phyloP scores from a whole-genome alignment of 371 early-diverging fungal genomes.

The Mortierella sp. region DNA sequence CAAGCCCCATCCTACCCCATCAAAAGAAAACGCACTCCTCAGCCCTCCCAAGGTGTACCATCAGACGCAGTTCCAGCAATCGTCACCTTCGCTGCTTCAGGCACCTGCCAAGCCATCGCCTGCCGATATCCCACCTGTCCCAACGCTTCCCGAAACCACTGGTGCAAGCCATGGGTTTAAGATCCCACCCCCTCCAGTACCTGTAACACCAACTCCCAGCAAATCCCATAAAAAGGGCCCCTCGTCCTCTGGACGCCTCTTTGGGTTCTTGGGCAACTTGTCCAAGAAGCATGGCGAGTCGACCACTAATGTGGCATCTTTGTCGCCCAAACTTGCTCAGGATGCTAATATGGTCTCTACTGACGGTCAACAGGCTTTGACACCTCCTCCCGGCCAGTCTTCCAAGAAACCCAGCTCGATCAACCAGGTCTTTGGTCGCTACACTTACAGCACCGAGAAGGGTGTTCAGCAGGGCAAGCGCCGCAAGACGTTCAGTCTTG shows the following conservation, averaged over 20 bases:
- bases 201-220: constrained; percentile 8
- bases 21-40: constrained; percentile 31
- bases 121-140: constrained; percentile 40
- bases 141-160: constrained; percentile 12
- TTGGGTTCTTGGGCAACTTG: constrained; percentile 51
- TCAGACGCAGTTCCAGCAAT: constrained; percentile 42
- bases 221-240: constrained; percentile 43
- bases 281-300: constrained; percentile 55
- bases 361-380: constrained; percentile 14
- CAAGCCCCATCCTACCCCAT: constrained; percentile 30
- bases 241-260: constrained; percentile 44
- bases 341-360: constrained; percentile 26
- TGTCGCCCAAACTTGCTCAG: constrained; percentile 35
- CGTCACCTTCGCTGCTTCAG: constrained; percentile 37
- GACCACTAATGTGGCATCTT: constrained; percentile 13
- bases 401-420: constrained; percentile 53
- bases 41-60: constrained; percentile 35
- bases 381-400: constrained; percentile 10
- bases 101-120: constrained; percentile 6
- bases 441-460: constrained; percentile 23
- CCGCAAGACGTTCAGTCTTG: constrained; percentile 67
- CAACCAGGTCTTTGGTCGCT: constrained; percentile 44
- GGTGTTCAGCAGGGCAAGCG: constrained; percentile 60
- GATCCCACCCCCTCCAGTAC: constrained; percentile 26
- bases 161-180: not conserved